phyloP scores from a whole-genome alignment of 495 filamentous ascomycete genomes.

The Bryoglossum gracile region DNA sequence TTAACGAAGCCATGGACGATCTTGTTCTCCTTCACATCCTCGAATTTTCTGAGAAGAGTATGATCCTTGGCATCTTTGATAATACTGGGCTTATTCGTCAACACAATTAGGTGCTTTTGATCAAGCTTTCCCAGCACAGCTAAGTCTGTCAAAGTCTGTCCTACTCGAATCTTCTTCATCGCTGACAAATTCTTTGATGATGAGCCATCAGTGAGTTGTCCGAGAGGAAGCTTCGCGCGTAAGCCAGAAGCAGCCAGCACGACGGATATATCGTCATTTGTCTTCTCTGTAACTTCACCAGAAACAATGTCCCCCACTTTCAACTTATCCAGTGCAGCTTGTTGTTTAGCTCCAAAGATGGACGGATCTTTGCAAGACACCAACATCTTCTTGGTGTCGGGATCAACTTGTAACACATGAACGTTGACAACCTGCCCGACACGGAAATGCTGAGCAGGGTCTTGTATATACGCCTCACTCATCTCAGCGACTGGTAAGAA shows the following conservation, averaged over 20 bases:
- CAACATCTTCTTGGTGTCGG: conserved; percentile 59
- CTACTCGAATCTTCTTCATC: conserved; percentile 71
- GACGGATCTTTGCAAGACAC: conserved; percentile 91
- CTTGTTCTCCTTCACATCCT: conserved; percentile 60
- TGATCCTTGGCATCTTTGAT: conserved; percentile 64
- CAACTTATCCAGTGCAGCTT: conserved; percentile 63
- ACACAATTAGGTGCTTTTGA: conserved; percentile 58
- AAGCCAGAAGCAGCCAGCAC: conserved; percentile 64
- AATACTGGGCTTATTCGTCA: conserved; percentile 75
- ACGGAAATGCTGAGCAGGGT: conserved; percentile 82
- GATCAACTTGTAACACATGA: conserved; percentile 70
- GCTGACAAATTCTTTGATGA: conserved; percentile 62
- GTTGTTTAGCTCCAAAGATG: conserved; percentile 64
- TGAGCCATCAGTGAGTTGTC: conserved; percentile 78
- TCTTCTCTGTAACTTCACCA: conserved; percentile 79
- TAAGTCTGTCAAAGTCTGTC: conserved; percentile 75
- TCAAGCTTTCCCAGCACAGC: conserved; percentile 74
- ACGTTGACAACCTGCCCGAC: conserved; percentile 86
- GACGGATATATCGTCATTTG: conserved; percentile 67
- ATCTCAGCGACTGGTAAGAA: conserved; percentile 93
- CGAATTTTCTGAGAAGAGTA: conserved; percentile 56
- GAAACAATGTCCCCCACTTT: conserved; percentile 62
- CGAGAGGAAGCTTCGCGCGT: conserved; percentile 64
- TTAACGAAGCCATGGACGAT: conserved; percentile 74
- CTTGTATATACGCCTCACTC: conserved; percentile 91